Evolutionary conservation across 805 yeast genomes (phyloP).

Genomic region (Cyberlindnera meyerae): DNA sequence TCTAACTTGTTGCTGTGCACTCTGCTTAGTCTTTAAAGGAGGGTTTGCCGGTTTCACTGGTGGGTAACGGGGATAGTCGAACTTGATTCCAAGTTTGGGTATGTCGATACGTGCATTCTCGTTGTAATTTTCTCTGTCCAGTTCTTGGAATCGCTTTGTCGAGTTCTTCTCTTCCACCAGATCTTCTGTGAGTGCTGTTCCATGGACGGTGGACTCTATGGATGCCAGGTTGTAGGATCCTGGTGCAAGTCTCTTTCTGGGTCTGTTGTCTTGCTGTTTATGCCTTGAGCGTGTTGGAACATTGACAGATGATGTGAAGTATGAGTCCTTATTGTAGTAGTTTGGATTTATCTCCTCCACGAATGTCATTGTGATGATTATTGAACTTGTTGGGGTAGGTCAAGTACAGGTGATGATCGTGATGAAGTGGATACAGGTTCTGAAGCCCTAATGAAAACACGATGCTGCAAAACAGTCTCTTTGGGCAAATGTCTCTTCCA

Average conservation of each 20-base stretch:
- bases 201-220: constrained; percentile 24
- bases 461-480: no score
- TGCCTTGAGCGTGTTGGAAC: constrained; percentile 18
- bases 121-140: constrained; percentile 40
- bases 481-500: no score
- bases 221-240: constrained; percentile 26
- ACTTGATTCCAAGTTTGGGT: constrained; percentile 28
- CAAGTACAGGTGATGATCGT: no score
- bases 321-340: constrained; percentile 17
- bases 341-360: constrained; percentile 22
- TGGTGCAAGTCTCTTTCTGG: constrained; percentile 24
- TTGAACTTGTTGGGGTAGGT: no score
- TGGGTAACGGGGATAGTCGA: constrained; percentile 22
- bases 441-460: no score
- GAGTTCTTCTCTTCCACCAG: constrained; percentile 32
- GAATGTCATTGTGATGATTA: constrained; percentile 5
- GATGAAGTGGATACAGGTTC: no score
- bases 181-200: constrained; percentile 24
- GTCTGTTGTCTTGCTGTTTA: constrained; percentile 11
- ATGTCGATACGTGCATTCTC: constrained; percentile 35
- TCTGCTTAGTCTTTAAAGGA: constrained; percentile 23
- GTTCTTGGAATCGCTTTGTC: constrained; percentile 35
- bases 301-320: constrained; percentile 25
- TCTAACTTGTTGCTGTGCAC: constrained; percentile 29
- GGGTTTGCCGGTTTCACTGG: constrained; percentile 9